Evolutionary conservation across 345 rosid genomes (phyloP).

Genomic region (Pistacia vera): DNA sequence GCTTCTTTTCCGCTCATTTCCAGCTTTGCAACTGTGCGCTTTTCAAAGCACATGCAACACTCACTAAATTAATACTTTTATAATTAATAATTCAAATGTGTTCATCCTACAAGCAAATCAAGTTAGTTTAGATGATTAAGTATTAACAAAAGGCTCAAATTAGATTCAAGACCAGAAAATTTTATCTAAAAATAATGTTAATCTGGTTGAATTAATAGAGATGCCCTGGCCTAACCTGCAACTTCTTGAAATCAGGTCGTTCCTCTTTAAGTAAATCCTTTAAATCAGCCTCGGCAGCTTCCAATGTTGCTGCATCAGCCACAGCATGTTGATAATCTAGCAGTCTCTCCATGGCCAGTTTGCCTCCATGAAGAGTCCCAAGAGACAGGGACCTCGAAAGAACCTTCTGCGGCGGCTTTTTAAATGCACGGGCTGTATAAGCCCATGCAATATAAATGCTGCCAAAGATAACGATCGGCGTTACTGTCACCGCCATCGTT

Average conservation of each 20-base stretch:
- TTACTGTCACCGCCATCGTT: constrained; percentile 38
- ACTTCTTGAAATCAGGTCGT: constrained; percentile 38
- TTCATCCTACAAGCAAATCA: too few species aligned
- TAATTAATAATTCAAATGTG: too few species aligned
- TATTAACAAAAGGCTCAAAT: too few species aligned
- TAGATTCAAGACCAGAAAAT: too few species aligned
- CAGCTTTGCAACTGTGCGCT: constrained; percentile 42
- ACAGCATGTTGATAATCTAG: constrained; percentile 48
- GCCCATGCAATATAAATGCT: constrained; percentile 47
- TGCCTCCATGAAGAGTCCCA: constrained; percentile 60
- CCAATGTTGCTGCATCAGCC: constrained; percentile 26
- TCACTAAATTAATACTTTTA: too few species aligned
- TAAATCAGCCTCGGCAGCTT: constrained; percentile 32
- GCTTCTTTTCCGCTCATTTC: constrained; percentile 68
- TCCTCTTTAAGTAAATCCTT: constrained; percentile 30
- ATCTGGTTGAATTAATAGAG: neutral
- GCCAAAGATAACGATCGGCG: constrained; percentile 42
- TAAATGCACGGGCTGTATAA: constrained; percentile 35
- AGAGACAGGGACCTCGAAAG: constrained; percentile 47
- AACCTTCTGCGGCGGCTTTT: constrained; percentile 12
- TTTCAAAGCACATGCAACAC: neutral
- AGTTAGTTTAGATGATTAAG: too few species aligned
- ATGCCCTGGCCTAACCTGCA: constrained; percentile 45
- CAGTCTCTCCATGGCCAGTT: constrained; percentile 51
- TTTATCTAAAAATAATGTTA: too few species aligned